Evolutionary conservation across 805 yeast genomes (phyloP).

Genomic region (Wickerhamomyces canadensis): DNA sequence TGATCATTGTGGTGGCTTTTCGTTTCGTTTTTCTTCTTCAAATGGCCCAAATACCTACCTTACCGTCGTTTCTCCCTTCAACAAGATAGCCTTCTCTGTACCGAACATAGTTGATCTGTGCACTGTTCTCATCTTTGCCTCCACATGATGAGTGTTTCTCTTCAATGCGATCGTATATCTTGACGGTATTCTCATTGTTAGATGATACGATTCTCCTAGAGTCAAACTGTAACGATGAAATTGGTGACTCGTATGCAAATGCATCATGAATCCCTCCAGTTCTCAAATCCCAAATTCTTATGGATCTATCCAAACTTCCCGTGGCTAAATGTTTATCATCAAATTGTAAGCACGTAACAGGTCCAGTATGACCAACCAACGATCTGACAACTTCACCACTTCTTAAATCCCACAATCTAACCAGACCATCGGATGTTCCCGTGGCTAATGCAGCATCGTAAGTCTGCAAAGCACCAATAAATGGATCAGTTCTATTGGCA

Average conservation of each 20-base stretch:
- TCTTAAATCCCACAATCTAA: slow-evolving; percentile 72
- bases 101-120: slow-evolving; percentile 36
- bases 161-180: slow-evolving; percentile 52
- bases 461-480: slow-evolving; percentile 64
- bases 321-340: slow-evolving; percentile 61
- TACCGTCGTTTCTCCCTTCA: slow-evolving; percentile 59
- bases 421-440: slow-evolving; percentile 72
- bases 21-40: slow-evolving; percentile 9
- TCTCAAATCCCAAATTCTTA: slow-evolving; percentile 70
- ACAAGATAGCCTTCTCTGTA: slow-evolving; percentile 62
- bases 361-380: slow-evolving; percentile 62
- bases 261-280: slow-evolving; percentile 59
- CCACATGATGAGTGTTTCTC: slow-evolving; percentile 52
- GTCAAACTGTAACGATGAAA: slow-evolving; percentile 56
- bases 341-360: slow-evolving; percentile 63
- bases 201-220: slow-evolving; percentile 48
- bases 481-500: slow-evolving; percentile 28
- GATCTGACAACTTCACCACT: slow-evolving; percentile 60
- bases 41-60: slow-evolving; percentile 60
- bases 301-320: slow-evolving; percentile 57
- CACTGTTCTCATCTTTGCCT: slow-evolving; percentile 25
- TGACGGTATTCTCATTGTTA: slow-evolving; percentile 42
- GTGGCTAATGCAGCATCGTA: slow-evolving; percentile 74
- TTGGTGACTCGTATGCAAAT: slow-evolving; percentile 53
- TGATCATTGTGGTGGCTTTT: background rate